Percentiles rank a stretch among this genome's conserved stretches.
These are phyloP conservation scores for Tetramitus jugosus DNA, from an alignment of 208 protist genomes.

Conservation along the genomic window DNA sequence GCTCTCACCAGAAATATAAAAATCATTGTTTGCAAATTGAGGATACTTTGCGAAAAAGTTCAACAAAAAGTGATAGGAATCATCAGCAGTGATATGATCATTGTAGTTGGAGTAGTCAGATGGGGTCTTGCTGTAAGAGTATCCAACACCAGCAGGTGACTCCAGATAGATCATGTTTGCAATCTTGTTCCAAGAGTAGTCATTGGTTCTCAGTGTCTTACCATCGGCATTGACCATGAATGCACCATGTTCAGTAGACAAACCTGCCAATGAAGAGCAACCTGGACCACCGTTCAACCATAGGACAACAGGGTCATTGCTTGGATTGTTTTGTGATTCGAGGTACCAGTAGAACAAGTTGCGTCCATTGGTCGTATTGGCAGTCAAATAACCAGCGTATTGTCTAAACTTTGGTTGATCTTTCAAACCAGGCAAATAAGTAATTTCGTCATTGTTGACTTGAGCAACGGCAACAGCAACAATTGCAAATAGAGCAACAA, in stretches of 20 bases:
- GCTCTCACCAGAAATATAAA: conserved; percentile 55
- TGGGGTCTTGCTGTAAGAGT: conserved; percentile 9
- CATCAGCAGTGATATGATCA: conserved; percentile 21
- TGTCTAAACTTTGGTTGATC: not conserved
- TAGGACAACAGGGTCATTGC: conserved; percentile 38
- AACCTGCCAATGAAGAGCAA: conserved; percentile 27
- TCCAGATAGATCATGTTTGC: conserved; percentile 41
- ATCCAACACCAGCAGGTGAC: conserved; percentile 29
- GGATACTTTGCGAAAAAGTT: conserved; percentile 38
- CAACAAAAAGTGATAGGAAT: conserved; percentile 27
- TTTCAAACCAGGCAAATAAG: not conserved
- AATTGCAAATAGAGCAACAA: not conserved
- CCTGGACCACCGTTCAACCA: conserved; percentile 45
- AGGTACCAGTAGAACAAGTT: conserved; percentile 47
- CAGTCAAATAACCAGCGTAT: conserved; percentile 38
- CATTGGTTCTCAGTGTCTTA: conserved; percentile 24
- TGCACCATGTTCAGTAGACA: not conserved
- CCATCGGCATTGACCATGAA: not conserved
- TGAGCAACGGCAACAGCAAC: not conserved
- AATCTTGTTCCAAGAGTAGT: conserved; percentile 34
- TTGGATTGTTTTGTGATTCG: conserved; percentile 31
- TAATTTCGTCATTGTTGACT: not conserved
- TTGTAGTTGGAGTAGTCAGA: not conserved
- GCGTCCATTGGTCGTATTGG: not conserved
- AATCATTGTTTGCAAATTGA: conserved; percentile 50